Evolutionary conservation across 441 rosid genomes (phyloP).

Genomic region (Sinapis alba): DNA sequence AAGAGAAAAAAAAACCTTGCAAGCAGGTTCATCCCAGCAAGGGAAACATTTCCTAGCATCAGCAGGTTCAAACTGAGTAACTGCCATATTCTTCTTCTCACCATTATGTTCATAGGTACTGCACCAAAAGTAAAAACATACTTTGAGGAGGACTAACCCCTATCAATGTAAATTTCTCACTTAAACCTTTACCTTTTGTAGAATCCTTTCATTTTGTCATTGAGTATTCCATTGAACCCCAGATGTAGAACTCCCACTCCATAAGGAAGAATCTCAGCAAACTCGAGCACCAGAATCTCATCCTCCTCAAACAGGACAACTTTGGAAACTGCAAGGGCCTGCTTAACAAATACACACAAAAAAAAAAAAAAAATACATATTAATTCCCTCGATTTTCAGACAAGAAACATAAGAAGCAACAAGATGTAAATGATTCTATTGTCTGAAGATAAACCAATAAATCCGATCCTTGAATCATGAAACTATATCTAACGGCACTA

Average conservation of each 20-base stretch:
- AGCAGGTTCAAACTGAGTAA: conserved; percentile 95
- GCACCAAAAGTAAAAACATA: conserved; percentile 24
- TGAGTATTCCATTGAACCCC: conserved; percentile 66
- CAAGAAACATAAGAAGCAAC: not conserved
- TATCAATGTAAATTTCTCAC: not conserved
- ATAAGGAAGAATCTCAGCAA: conserved; percentile 55
- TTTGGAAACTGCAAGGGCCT: conserved; percentile 63
- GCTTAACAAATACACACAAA: conserved; percentile 20
- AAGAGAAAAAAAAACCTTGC: conserved; percentile 62
- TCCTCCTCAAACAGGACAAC: conserved; percentile 61
- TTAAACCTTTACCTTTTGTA: conserved; percentile 60
- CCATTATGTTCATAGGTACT: conserved; percentile 80
- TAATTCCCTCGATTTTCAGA: not conserved
- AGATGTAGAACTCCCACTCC: conserved; percentile 70
- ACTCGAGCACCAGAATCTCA: conserved; percentile 81
- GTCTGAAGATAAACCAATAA: not conserved
- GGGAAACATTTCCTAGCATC: conserved; percentile 98
- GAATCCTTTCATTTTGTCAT: conserved; percentile 90
- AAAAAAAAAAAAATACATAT: not conserved
- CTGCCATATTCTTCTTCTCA: conserved; percentile 97
- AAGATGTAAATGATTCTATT: not conserved
- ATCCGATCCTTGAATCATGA: no score
- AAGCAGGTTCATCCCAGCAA: conserved; percentile 98
- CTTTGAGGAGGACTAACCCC: not conserved
- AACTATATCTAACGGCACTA: not conserved